Evolutionary conservation across 345 rosid genomes (phyloP), one percentile per base, ranked within the genome.

Genomic region (Microcos paniculata): DNA sequence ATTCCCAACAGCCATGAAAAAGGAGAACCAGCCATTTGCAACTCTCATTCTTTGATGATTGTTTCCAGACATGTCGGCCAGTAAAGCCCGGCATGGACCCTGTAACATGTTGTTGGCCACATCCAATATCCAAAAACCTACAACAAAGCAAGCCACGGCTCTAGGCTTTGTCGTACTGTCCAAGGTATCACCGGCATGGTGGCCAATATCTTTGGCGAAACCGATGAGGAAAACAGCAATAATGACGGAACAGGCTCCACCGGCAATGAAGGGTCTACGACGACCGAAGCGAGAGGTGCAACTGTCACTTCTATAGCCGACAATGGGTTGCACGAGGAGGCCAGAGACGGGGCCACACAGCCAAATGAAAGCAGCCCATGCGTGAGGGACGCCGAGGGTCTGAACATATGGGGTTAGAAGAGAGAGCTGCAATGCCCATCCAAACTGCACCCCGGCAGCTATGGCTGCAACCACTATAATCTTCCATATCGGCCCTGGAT

Each of bases 321-420:
- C 98, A 48, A 89, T 75, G 11, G 99, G 99, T 78, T 95, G 99
- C 26, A 95, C 97, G 3, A 95, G 78, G 77, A 95, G 81, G 16
- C 99, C 98, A 45, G 98, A 92, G 77, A 94, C 49, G 67, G 98
- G 98, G 0, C 98, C 98, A 40, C 97, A 92, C 43, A 95, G 92
- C 99, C 98, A 95, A 42, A 95, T 90, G 83, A 88, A 80, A 30
- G 99, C 81, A 9, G 98, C 92, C 97, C 97, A 91, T 30, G 81
- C 84, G 85, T 95, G 99, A 11, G 96, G 92, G 59, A 95, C 86
- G 1, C 99, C 99, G 0, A 95, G 84, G 40, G 86, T 87, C 69
- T 95, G 99, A 3, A 91, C 94, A 73, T 95, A 95, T 0, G 98
- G 99, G 18, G 99, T 95, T 30, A 95, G 64, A 1, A 95, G 82